Percentiles rank a stretch among this genome's conserved stretches.
Conservation (phyloP, 139 green algal species). For the Tetradesmus obliquus region DNA sequence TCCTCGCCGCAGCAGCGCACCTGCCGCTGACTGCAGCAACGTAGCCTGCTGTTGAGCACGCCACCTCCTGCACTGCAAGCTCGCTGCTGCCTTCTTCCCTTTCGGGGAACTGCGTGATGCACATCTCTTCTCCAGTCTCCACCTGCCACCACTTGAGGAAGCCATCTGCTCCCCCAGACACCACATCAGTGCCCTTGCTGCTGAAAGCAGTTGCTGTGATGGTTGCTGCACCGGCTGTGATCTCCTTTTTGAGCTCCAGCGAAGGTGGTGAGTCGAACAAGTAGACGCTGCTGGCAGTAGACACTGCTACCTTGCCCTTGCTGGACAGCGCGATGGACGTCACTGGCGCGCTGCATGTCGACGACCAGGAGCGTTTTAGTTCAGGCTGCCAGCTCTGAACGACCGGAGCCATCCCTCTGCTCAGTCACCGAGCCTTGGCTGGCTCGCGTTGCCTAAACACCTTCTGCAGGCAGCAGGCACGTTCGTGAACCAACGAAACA, state of each 20-base stretch:
- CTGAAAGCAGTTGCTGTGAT: conserved; percentile 53
- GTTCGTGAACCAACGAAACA: neutral
- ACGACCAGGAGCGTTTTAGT: conserved; percentile 40
- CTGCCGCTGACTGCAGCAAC: conserved; percentile 57
- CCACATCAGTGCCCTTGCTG: conserved; percentile 47
- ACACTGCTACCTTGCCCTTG: conserved; percentile 50
- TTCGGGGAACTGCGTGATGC: conserved; percentile 57
- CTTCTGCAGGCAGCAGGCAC: neutral
- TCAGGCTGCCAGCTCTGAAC: conserved; percentile 33
- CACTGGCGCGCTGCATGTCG: conserved; percentile 31
- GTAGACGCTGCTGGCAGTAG: conserved; percentile 25
- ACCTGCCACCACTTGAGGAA: conserved; percentile 71
- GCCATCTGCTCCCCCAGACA: conserved; percentile 56
- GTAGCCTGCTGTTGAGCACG: conserved; percentile 45
- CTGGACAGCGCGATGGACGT: conserved; percentile 45
- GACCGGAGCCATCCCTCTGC: neutral
- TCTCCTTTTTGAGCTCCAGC: conserved; percentile 43
- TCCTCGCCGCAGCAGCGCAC: conserved; percentile 26
- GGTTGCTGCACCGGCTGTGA: conserved; percentile 40
- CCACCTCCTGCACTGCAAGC: conserved; percentile 51
- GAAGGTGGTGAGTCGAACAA: conserved; percentile 41
- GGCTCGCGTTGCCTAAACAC: neutral
- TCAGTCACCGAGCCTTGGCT: neutral
- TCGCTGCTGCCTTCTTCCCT: conserved; percentile 30
- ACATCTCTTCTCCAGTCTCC: conserved; percentile 54